Percentiles rank a stretch among this genome's conserved stretches.
These are phyloP conservation scores for Phytophthora podocarpi DNA, from an alignment of 352 stramenopile species.

Conservation along the genomic window DNA sequence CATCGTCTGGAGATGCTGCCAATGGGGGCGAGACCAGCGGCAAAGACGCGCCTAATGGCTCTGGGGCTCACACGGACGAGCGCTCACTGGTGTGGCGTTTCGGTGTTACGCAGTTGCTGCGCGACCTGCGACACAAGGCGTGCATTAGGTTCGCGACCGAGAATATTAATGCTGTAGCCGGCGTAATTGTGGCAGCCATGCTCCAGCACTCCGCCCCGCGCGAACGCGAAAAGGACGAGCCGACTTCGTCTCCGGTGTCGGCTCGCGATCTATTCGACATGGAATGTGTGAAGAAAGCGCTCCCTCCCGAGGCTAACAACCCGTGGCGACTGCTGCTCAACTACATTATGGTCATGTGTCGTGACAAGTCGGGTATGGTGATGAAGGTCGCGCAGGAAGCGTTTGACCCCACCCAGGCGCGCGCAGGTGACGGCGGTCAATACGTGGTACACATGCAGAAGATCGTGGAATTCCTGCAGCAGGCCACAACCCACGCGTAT, in stretches of 20 bases:
- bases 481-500: conserved; percentile 82
- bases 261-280: conserved; percentile 80
- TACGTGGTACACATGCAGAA: conserved; percentile 92
- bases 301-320: conserved; percentile 80
- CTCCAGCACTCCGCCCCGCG: conserved; percentile 79
- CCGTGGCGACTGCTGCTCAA: conserved; percentile 87
- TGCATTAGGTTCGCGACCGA: conserved; percentile 84
- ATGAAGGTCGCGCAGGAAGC: conserved; percentile 78
- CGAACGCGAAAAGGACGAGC: conserved; percentile 82
- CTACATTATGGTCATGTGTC: conserved; percentile 91
- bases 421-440: conserved; percentile 78
- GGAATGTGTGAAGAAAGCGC: conserved; percentile 66
- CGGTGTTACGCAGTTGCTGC: conserved; percentile 79
- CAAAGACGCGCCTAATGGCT: conserved; percentile 32
- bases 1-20: conserved; percentile 18
- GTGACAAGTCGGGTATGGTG: conserved; percentile 89
- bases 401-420: conserved; percentile 66
- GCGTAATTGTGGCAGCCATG: conserved; percentile 82
- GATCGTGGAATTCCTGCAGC: conserved; percentile 79
- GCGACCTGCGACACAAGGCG: conserved; percentile 77
- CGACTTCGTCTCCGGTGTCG: conserved; percentile 77
- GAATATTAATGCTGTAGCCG: conserved; percentile 86
- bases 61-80: conserved; percentile 52
- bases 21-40: conserved; percentile 36
- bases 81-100: conserved; percentile 82